phyloP scores from a whole-genome alignment of 179 eudicot genomes.

The Spinacia oleracea region DNA sequence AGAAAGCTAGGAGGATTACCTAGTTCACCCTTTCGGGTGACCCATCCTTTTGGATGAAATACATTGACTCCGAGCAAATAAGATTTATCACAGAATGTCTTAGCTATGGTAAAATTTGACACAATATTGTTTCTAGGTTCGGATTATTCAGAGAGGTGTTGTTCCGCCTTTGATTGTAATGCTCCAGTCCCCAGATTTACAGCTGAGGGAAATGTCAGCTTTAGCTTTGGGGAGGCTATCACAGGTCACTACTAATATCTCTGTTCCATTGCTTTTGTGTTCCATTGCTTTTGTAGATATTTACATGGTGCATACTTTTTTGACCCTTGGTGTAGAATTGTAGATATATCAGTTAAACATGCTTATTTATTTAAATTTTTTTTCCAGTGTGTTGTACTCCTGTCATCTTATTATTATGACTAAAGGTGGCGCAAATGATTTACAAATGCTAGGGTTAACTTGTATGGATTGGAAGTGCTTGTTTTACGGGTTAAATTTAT shows the following conservation, averaged over 20 bases:
- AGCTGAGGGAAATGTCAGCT: constrained; percentile 88
- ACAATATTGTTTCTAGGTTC: constrained; percentile 54
- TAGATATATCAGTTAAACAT: background rate
- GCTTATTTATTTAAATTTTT: background rate
- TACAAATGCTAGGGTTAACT: background rate
- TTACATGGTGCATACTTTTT: background rate
- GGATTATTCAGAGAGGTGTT: constrained; percentile 96
- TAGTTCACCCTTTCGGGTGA: no score
- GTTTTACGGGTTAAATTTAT: background rate
- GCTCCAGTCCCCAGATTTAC: constrained; percentile 77
- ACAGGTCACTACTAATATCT: constrained; percentile 49
- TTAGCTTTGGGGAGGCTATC: constrained; percentile 95
- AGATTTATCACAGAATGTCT: background rate
- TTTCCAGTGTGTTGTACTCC: background rate
- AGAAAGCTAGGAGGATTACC: background rate
- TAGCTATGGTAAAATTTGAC: background rate
- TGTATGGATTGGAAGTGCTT: background rate
- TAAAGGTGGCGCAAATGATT: background rate
- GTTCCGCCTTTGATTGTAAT: constrained; percentile 79
- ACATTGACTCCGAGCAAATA: no score
- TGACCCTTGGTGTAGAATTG: background rate
- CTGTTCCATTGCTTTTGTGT: no score
- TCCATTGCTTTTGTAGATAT: constrained; percentile 5
- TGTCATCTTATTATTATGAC: background rate
- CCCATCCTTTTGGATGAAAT: no score